These are phyloP conservation scores for Suhomyces wounanorum DNA, from an alignment of 1,139 yeast species.

Conservation along the genomic window DNA sequence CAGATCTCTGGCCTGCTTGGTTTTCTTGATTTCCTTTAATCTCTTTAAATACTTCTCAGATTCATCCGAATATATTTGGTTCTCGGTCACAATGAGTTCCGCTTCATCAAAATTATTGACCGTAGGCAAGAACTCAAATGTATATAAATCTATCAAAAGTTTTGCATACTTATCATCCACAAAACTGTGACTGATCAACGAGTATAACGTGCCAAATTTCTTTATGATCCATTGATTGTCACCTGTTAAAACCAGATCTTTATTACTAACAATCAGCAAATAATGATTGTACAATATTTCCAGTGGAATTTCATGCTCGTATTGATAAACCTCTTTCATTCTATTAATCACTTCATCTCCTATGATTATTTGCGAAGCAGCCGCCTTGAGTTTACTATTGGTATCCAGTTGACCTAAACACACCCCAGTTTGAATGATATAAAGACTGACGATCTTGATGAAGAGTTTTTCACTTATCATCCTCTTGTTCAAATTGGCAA, in stretches of 20 bases:
- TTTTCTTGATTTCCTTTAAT: conserved; percentile 22
- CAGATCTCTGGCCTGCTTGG: conserved; percentile 20
- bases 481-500: conserved; percentile 28
- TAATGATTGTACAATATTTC: conserved; percentile 39
- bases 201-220: conserved; percentile 14
- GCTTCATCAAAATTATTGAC: conserved; percentile 33
- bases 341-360: conserved; percentile 27
- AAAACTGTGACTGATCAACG: conserved; percentile 8
- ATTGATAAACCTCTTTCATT: conserved; percentile 24
- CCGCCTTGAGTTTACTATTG: background rate
- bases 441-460: conserved; percentile 37
- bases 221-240: conserved; percentile 8
- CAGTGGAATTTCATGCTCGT: conserved; percentile 29
- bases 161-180: conserved; percentile 23
- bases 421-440: conserved; percentile 41
- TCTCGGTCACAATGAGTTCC: conserved; percentile 25
- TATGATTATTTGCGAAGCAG: conserved; percentile 20
- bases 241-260: conserved; percentile 14
- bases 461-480: conserved; percentile 32
- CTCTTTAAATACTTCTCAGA: conserved; percentile 19
- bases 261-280: conserved; percentile 30
- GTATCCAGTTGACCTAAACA: conserved; percentile 4
- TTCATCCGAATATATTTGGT: conserved; percentile 19
- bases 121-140: conserved; percentile 40
- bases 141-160: conserved; percentile 35